Conservation (phyloP, 768 basidiomycete genomes). For the Russula sp. region DNA sequence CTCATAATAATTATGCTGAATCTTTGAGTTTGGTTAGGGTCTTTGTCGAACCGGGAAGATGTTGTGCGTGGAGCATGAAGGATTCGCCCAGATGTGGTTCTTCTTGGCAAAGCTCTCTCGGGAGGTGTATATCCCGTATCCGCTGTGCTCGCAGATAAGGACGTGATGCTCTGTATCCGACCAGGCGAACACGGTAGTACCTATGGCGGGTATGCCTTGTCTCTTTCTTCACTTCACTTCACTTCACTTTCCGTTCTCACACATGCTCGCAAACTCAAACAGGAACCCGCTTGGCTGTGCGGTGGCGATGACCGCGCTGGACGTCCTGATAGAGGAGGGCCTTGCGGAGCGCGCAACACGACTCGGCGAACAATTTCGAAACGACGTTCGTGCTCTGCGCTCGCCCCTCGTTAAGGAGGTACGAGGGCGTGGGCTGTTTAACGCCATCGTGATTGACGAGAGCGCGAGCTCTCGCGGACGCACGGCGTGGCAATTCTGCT, state of each 20-base stretch:
- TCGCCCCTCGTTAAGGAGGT: slow-evolving; percentile 75
- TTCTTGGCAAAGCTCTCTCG: slow-evolving; percentile 94
- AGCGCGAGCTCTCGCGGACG: slow-evolving; percentile 67
- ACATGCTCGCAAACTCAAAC: slow-evolving; percentile 2
- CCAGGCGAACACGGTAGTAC: slow-evolving; percentile 97
- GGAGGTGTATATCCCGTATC: slow-evolving; percentile 98
- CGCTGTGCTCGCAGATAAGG: slow-evolving; percentile 84
- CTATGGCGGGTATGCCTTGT: slow-evolving; percentile 77
- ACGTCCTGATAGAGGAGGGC: slow-evolving; percentile 86
- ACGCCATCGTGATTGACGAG: slow-evolving; percentile 93
- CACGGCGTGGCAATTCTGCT: slow-evolving; percentile 94
- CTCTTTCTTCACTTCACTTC: slow-evolving; percentile 11
- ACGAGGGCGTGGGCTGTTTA: slow-evolving; percentile 84
- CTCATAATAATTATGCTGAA: slow-evolving; percentile 11
- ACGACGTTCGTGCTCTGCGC: slow-evolving; percentile 53
- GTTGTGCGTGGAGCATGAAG: slow-evolving; percentile 86
- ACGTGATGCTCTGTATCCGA: slow-evolving; percentile 91
- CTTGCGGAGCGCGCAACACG: slow-evolving; percentile 73
- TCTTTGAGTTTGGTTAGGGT: slow-evolving; percentile 48
- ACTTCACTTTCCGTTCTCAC: slow-evolving; percentile 9
- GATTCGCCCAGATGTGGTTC: slow-evolving; percentile 87
- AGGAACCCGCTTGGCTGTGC: slow-evolving; percentile 96
- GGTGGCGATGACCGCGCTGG: slow-evolving; percentile 88
- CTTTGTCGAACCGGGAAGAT: slow-evolving; percentile 92
- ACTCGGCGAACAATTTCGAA: slow-evolving; percentile 81